Conservation (phyloP, 768 basidiomycete species). For the Pholiota microspora region DNA sequence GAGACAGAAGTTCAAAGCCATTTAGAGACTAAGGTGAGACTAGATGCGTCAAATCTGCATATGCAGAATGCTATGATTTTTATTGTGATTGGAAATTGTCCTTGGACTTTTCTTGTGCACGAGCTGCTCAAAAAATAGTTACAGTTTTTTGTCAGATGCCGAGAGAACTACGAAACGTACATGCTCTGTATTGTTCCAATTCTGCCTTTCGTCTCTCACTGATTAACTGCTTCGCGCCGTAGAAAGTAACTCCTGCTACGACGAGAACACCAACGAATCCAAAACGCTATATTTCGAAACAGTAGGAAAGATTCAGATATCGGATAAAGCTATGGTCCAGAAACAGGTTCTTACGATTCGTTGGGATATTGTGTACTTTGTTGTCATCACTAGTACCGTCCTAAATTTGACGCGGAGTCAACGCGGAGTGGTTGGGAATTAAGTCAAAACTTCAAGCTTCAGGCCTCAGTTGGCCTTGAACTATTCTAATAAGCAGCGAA, state of each 20-base stretch:
- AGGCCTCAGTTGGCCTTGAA: too few species aligned
- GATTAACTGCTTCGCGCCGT: constrained; percentile 31
- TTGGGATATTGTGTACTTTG: background rate
- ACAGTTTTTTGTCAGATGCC: background rate
- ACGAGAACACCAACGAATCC: constrained; percentile 29
- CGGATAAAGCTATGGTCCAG: background rate
- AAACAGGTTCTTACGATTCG: background rate
- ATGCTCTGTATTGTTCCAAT: constrained; percentile 28
- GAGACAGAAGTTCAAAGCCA: background rate
- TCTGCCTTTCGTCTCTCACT: constrained; percentile 30
- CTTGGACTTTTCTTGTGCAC: background rate
- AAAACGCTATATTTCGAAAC: constrained; percentile 18
- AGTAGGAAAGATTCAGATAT: background rate
- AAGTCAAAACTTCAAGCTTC: too few species aligned
- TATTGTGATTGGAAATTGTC: background rate
- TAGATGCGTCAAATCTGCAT: background rate
- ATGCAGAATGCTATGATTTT: background rate
- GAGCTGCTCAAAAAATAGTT: background rate
- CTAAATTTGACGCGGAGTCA: too few species aligned
- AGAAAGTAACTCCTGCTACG: constrained; percentile 30
- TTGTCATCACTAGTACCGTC: background rate
- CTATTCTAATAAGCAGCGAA: too few species aligned
- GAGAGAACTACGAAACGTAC: constrained; percentile 19
- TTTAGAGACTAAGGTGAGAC: background rate
- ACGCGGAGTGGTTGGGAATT: too few species aligned